Percentiles rank a stretch among this genome's conserved stretches.
Conservation (phyloP, 2,329 filamentous ascomycete species). For the Trichoderma asperellum region DNA sequence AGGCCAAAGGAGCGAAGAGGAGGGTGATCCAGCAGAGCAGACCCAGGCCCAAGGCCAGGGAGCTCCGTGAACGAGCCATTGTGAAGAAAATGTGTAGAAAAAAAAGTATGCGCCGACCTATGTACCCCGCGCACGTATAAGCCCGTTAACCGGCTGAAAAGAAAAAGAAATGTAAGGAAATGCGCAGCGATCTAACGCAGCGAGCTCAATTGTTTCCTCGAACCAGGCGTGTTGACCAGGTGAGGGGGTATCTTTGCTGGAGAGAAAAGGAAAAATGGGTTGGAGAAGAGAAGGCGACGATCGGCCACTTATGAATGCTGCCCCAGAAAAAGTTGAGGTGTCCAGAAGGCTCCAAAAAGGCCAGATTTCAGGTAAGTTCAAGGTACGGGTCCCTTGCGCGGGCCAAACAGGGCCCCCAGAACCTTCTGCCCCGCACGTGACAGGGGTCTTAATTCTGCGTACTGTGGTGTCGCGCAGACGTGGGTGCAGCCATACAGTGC, state of each 20-base stretch:
- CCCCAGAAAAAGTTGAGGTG: conserved; percentile 43
- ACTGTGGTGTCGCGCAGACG: not conserved
- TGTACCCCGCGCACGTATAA: conserved; percentile 27
- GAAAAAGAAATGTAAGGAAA: conserved; percentile 32
- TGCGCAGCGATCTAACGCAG: conserved; percentile 37
- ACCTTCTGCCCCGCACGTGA: conserved; percentile 39
- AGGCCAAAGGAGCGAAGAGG: conserved; percentile 83
- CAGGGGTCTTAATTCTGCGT: conserved; percentile 32
- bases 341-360: conserved; percentile 52
- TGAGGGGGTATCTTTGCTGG: conserved; percentile 35
- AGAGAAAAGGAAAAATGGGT: conserved; percentile 37
- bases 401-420: conserved; percentile 28
- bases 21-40: conserved; percentile 89
- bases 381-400: conserved; percentile 25
- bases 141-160: conserved; percentile 27
- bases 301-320: conserved; percentile 44
- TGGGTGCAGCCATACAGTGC: not conserved
- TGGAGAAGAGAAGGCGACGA: conserved; percentile 36
- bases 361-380: conserved; percentile 50
- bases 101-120: conserved; percentile 31
- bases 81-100: conserved; percentile 33
- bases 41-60: conserved; percentile 81
- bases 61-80: conserved; percentile 65
- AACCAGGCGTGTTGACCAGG: conserved; percentile 40
- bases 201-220: conserved; percentile 38